Percentiles rank a stretch among this genome's conserved stretches.
Evolutionary conservation across 2,329 filamentous ascomycete species (phyloP).

Genomic region (Knufia fluminis): DNA sequence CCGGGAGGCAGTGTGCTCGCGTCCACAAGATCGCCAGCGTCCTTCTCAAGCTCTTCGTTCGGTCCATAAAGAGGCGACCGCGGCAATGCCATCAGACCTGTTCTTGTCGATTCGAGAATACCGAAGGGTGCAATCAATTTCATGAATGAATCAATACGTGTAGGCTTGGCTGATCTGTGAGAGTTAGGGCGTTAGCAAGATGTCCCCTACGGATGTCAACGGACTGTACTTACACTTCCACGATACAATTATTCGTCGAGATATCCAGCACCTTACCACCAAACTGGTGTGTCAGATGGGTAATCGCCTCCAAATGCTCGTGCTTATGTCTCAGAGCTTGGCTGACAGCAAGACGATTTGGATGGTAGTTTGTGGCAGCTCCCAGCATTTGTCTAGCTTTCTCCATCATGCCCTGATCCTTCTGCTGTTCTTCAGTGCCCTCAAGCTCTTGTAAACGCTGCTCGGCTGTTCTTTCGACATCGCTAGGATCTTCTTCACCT

Average conservation of each 20-base stretch:
- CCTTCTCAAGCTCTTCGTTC: slow-evolving; percentile 67
- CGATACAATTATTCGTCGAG: slow-evolving; percentile 96
- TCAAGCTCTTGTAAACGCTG: slow-evolving; percentile 31
- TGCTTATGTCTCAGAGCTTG: slow-evolving; percentile 94
- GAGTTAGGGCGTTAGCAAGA: slow-evolving; percentile 6
- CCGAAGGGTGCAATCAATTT: slow-evolving; percentile 92
- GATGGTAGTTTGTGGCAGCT: slow-evolving; percentile 64
- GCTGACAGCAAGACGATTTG: slow-evolving; percentile 71
- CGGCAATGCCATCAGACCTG: slow-evolving; percentile 92
- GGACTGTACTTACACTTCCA: slow-evolving; percentile 67
- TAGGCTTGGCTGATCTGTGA: slow-evolving; percentile 75
- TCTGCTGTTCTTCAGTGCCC: slow-evolving; percentile 26
- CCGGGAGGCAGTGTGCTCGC: slow-evolving; percentile 88
- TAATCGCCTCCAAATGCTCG: slow-evolving; percentile 92
- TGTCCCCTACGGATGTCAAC: background rate
- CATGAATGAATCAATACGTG: slow-evolving; percentile 92
- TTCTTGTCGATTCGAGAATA: slow-evolving; percentile 90
- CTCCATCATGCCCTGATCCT: slow-evolving; percentile 18
- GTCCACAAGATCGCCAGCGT: slow-evolving; percentile 90
- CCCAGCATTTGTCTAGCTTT: slow-evolving; percentile 20
- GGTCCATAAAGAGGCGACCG: slow-evolving; percentile 76
- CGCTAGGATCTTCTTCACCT: slow-evolving; percentile 26
- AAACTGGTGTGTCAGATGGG: slow-evolving; percentile 93
- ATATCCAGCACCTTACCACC: slow-evolving; percentile 96
- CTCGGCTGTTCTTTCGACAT: slow-evolving; percentile 29